phyloP scores from a whole-genome alignment of 768 basidiomycete genomes.

The Trametes elegans region DNA sequence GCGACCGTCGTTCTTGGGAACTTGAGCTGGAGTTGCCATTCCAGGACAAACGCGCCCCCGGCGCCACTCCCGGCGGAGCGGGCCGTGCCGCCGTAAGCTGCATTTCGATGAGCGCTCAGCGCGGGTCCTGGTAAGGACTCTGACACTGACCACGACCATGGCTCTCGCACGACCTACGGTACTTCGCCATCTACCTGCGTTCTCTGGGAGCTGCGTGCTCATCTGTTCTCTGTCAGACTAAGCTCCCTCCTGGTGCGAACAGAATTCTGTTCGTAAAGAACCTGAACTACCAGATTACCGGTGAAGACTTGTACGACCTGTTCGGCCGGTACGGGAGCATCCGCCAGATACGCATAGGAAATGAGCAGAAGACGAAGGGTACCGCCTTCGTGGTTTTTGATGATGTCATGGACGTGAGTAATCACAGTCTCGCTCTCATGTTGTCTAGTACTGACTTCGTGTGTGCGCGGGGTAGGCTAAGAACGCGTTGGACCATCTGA shows the following conservation, averaged over 20 bases:
- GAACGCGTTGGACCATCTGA: slow-evolving; percentile 93
- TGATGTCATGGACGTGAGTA: slow-evolving; percentile 90
- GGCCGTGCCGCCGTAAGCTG: neutral
- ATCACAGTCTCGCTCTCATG: neutral
- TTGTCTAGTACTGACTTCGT: slow-evolving; percentile 9
- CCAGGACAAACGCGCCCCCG: neutral
- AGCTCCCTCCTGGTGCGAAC: slow-evolving; percentile 90
- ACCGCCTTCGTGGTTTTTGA: slow-evolving; percentile 97
- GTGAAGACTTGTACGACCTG: slow-evolving; percentile 93
- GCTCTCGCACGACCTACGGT: slow-evolving; percentile 71
- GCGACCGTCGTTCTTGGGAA: neutral
- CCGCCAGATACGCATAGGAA: slow-evolving; percentile 92
- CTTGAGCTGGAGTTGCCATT: slow-evolving; percentile 2
- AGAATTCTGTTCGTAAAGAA: slow-evolving; percentile 93
- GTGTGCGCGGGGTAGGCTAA: slow-evolving; percentile 77
- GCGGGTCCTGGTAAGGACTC: too few species aligned
- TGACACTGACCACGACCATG: slow-evolving; percentile 40
- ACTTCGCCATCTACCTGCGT: slow-evolving; percentile 26
- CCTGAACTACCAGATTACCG: slow-evolving; percentile 87
- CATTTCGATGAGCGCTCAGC: neutral
- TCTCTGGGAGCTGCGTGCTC: neutral
- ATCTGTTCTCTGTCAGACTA: slow-evolving; percentile 46
- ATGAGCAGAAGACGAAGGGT: slow-evolving; percentile 87
- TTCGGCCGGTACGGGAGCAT: slow-evolving; percentile 98
- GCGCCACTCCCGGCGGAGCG: too few species aligned